Evolutionary conservation across 805 yeast species (phyloP).

Genomic region (Kazachstania taianensis): DNA sequence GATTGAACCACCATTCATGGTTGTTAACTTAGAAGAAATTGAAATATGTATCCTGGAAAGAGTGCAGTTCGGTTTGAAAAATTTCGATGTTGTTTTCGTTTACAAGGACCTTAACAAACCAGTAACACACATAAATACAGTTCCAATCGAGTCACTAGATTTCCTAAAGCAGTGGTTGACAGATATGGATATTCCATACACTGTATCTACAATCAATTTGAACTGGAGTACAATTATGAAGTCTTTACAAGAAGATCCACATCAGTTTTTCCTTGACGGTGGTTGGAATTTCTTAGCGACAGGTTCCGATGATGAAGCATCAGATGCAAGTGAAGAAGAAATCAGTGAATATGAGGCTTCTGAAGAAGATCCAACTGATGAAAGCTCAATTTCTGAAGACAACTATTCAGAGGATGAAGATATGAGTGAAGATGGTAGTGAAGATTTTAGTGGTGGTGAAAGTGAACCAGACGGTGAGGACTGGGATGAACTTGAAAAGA

Average conservation of each 20-base stretch:
- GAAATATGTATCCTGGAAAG: slow-evolving; percentile 94
- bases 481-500: slow-evolving; percentile 32
- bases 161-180: slow-evolving; percentile 93
- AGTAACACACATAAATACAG: slow-evolving; percentile 86
- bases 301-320: slow-evolving; percentile 69
- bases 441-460: slow-evolving; percentile 20
- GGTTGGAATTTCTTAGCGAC: slow-evolving; percentile 95
- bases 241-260: slow-evolving; percentile 84
- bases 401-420: slow-evolving; percentile 30
- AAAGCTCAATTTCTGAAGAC: slow-evolving; percentile 31
- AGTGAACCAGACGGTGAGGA: slow-evolving; percentile 32
- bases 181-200: slow-evolving; percentile 92
- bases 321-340: slow-evolving; percentile 63
- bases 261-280: slow-evolving; percentile 86
- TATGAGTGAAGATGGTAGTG: slow-evolving; percentile 28
- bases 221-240: slow-evolving; percentile 95
- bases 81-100: slow-evolving; percentile 93
- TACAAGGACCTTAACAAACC: slow-evolving; percentile 84
- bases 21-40: slow-evolving; percentile 80
- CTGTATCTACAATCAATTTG: slow-evolving; percentile 91
- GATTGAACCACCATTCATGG: slow-evolving; percentile 90
- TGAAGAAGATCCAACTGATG: slow-evolving; percentile 36
- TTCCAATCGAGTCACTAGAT: slow-evolving; percentile 86
- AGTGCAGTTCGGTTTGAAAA: slow-evolving; percentile 92
- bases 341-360: slow-evolving; percentile 36